Evolutionary conservation across 495 filamentous ascomycete species (phyloP).

Genomic region (Penicillium alfredii): DNA sequence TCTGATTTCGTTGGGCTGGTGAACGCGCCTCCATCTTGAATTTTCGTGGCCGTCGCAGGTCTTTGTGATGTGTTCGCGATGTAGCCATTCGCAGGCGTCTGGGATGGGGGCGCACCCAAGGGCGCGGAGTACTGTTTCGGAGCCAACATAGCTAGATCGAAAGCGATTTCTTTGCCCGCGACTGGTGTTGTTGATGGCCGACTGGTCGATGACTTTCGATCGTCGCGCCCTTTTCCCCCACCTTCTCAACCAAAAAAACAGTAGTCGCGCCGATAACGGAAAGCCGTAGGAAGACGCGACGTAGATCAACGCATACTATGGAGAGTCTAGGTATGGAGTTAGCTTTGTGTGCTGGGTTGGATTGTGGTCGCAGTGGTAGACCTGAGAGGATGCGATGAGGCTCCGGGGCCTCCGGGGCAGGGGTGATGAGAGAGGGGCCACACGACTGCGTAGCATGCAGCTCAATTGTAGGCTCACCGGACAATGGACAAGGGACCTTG

Average conservation of each 20-base stretch:
- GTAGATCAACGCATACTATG: slow-evolving; percentile 20
- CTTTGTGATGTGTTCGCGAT: slow-evolving; percentile 44
- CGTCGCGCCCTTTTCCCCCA: slow-evolving; percentile 9
- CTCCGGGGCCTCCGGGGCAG: too few species aligned
- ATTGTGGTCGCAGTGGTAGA: not conserved
- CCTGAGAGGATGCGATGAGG: too few species aligned
- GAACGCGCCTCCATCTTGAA: slow-evolving; percentile 59
- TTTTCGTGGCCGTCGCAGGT: slow-evolving; percentile 47
- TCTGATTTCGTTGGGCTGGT: slow-evolving; percentile 90
- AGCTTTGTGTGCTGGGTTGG: slow-evolving; percentile 7
- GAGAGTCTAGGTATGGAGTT: slow-evolving; percentile 5
- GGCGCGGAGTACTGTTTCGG: slow-evolving; percentile 71
- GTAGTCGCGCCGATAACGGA: too few species aligned
- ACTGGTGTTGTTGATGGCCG: not conserved
- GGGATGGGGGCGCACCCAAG: slow-evolving; percentile 51
- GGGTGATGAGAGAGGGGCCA: too few species aligned
- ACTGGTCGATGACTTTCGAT: not conserved
- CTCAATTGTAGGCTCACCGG: too few species aligned
- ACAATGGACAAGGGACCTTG: slow-evolving; percentile 1
- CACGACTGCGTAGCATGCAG: too few species aligned
- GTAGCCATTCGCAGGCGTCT: slow-evolving; percentile 49
- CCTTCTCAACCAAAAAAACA: too few species aligned
- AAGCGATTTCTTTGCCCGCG: not conserved
- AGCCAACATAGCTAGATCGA: slow-evolving; percentile 71
- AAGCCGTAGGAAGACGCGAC: slow-evolving; percentile 4